phyloP scores from a whole-genome alignment of 2,329 filamentous ascomycete genomes.

The Fusarium abutilonis region DNA sequence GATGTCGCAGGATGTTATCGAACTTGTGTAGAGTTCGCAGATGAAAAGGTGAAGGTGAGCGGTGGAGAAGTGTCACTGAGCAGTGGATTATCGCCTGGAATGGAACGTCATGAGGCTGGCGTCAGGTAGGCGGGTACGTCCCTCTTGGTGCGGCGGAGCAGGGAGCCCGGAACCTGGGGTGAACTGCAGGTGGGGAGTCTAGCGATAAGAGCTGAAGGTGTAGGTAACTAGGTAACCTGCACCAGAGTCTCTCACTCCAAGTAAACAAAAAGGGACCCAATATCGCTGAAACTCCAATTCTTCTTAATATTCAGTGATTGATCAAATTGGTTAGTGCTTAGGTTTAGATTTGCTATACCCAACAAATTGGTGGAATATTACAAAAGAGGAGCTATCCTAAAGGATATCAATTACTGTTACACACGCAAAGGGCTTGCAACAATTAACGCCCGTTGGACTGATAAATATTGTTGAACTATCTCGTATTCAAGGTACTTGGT shows the following conservation, averaged over 20 bases:
- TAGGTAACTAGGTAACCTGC: not conserved
- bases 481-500: not conserved
- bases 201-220: conserved; percentile 3
- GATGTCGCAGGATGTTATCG: not conserved
- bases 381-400: too few relatives aligned
- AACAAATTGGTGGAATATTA: too few relatives aligned
- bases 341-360: too few relatives aligned
- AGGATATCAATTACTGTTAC: too few relatives aligned
- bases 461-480: not conserved
- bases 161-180: conserved; percentile 3
- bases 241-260: not conserved
- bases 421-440: too few relatives aligned
- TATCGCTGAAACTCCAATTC: not conserved
- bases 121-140: conserved; percentile 18
- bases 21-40: not conserved
- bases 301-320: too few relatives aligned
- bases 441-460: too few relatives aligned
- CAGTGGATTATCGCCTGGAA: conserved; percentile 9
- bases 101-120: conserved; percentile 42
- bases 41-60: conserved; percentile 15
- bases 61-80: conserved; percentile 15
- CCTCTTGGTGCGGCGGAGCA: conserved; percentile 23
- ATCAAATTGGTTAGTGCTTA: too few relatives aligned
- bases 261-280: not conserved
- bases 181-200: conserved; percentile 8